Evolutionary conservation across 495 filamentous ascomycete genomes (phyloP).

Genomic region (Trichoderma asperelloides): DNA sequence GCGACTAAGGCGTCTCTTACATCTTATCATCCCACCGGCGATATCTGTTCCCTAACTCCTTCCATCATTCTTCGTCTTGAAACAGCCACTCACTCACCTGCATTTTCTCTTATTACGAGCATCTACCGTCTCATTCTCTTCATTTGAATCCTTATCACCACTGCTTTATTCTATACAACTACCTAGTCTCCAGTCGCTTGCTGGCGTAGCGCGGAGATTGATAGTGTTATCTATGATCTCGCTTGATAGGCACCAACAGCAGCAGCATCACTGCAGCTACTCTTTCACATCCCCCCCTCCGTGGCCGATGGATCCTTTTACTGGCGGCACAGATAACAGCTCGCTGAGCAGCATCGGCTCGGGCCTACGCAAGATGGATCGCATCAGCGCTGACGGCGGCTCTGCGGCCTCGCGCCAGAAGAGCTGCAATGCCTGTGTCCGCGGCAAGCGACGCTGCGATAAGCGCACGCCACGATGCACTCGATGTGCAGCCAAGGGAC

Average conservation of each 20-base stretch:
- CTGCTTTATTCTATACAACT: neutral
- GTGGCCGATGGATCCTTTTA: neutral
- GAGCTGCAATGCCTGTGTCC: slow-evolving; percentile 31
- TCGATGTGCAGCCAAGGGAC: slow-evolving; percentile 24
- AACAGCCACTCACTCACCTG: neutral
- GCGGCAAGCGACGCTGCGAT: slow-evolving; percentile 29
- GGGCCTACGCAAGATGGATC: neutral
- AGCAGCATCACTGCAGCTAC: neutral
- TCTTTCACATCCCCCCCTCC: neutral
- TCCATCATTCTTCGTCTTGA: neutral
- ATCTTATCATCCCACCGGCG: neutral
- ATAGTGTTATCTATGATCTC: neutral
- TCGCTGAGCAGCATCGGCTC: neutral
- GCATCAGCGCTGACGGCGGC: neutral
- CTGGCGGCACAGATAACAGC: neutral
- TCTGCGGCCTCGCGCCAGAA: slow-evolving; percentile 23
- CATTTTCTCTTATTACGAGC: neutral
- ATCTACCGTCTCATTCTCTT: neutral
- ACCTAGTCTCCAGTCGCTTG: neutral
- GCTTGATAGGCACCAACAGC: neutral
- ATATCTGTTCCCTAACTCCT: neutral
- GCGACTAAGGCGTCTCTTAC: neutral
- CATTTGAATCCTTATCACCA: neutral
- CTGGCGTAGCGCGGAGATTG: neutral
- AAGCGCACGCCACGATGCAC: slow-evolving; percentile 25